Evolutionary conservation across 495 filamentous ascomycete genomes (phyloP).

Genomic region (Aspergillus incahuasiensis): DNA sequence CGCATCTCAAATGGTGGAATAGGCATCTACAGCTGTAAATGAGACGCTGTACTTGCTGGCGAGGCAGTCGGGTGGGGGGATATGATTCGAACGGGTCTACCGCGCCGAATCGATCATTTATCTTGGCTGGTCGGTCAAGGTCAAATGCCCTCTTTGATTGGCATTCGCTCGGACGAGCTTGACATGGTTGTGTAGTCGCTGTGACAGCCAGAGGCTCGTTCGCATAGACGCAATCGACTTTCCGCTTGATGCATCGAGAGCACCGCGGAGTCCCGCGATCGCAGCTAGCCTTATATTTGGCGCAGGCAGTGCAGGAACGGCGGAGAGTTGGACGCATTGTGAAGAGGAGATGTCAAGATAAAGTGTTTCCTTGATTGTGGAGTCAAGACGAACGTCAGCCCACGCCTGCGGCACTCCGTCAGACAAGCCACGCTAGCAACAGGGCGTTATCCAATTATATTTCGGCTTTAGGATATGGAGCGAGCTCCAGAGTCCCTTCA

Average conservation of each 20-base stretch:
- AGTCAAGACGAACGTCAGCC: background rate
- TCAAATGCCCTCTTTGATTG: no score
- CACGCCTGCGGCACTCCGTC: no score
- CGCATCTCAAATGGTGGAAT: background rate
- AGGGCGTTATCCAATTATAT: no score
- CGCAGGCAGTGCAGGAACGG: constrained; percentile 47
- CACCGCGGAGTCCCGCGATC: constrained; percentile 45
- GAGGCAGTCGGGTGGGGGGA: constrained; percentile 43
- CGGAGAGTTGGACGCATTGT: constrained; percentile 45
- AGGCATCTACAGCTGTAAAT: constrained; percentile 44
- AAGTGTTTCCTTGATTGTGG: background rate
- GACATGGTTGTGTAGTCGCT: constrained; percentile 6
- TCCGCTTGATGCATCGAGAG: constrained; percentile 45
- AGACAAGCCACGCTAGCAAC: background rate
- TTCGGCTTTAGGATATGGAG: no score
- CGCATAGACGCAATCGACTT: constrained; percentile 40
- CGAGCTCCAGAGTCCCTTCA: no score
- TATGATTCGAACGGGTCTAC: constrained; percentile 51
- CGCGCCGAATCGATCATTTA: constrained; percentile 21
- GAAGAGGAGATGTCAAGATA: background rate
- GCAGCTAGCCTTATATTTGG: constrained; percentile 46
- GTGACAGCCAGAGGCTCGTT: constrained; percentile 39
- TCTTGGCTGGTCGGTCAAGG: background rate
- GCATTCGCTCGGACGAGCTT: constrained; percentile 6
- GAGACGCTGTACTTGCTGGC: constrained; percentile 41